Base-by-base conservation (phyloP, 208 protist species). In the Acanthamoeba triangularis region DNA sequence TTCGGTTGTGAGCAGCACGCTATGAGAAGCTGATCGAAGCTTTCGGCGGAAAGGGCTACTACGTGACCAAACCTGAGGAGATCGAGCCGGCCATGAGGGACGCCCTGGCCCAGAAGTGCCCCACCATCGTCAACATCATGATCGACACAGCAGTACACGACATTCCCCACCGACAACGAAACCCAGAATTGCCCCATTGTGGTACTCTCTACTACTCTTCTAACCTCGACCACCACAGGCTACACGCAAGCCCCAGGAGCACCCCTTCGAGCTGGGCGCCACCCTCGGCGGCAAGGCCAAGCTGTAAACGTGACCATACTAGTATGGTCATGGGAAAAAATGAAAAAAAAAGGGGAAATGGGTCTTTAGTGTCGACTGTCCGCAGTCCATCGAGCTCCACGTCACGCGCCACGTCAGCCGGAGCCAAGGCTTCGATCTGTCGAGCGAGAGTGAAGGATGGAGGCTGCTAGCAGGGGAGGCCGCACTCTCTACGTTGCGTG, bases 51-150 rank as follows among this genome's bases (percentile, higher is more conserved):
- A 95, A 95, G 76, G 91, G 67, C 41, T 95, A 95, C 91, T 87
- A 87, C 67, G 49, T 95, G 33, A 95, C 87, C 23, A 72, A 49
- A n/a, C 87, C 87, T 23, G 87, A 93, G 87, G 87, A 93, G 65
- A 93, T 93, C 28, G 87, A 93, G 47, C 87, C 87, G 7, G 87
- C 87, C 28, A 93, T 93, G 87, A 1, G 65, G 52, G 87, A 93
- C 37, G 87, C 87, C 33, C 87, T 93, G 11, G 30, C 87, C 33
- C 87, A 93, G 44, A 69, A 93, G 87, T 76, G 87, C 47, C 87
- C 87, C 30, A 93, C 87, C 35, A 93, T 93, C 44, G 87, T 93
- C n/a, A 93, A 93, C 87, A 93, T 93, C 44, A 93, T 93, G 87
- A 93, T 93, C 87, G 65, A 76, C 61, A 93, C 87, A 3, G 87